Evolutionary conservation across 2,329 filamentous ascomycete species (phyloP).

Genomic region (Endocalyx cinctus): DNA sequence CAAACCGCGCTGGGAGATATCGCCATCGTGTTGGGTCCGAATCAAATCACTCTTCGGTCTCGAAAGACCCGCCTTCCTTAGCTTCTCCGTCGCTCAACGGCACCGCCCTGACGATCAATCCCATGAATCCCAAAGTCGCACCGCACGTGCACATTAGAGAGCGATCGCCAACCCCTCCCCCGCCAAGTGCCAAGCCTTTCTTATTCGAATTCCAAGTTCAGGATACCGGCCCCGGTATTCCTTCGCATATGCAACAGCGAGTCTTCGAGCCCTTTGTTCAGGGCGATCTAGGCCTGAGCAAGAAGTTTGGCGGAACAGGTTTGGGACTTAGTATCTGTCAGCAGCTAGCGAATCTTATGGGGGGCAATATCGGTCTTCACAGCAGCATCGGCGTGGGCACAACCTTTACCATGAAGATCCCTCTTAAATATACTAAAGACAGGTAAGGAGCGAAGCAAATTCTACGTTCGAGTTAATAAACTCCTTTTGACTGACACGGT

Average conservation of each 20-base stretch:
- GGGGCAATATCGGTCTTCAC: slow-evolving; percentile 65
- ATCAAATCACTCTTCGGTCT: slow-evolving; percentile 47
- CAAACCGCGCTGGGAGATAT: slow-evolving; percentile 34
- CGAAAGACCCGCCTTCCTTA: slow-evolving; percentile 31
- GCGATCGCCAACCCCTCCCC: slow-evolving; percentile 56
- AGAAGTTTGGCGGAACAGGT: slow-evolving; percentile 85
- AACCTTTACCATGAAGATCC: slow-evolving; percentile 78
- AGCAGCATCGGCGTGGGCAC: slow-evolving; percentile 72
- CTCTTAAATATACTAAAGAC: slow-evolving; percentile 70
- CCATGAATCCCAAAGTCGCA: slow-evolving; percentile 50
- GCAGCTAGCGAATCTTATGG: slow-evolving; percentile 80
- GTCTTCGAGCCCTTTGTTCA: slow-evolving; percentile 96
- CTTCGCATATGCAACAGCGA: slow-evolving; percentile 68
- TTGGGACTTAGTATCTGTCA: slow-evolving; percentile 85
- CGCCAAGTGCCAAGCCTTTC: slow-evolving; percentile 58
- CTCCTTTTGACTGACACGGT: too few species aligned
- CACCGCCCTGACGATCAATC: slow-evolving; percentile 59
- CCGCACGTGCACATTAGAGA: slow-evolving; percentile 47
- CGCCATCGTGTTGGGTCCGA: slow-evolving; percentile 44
- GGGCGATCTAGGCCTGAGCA: slow-evolving; percentile 83
- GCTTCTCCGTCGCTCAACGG: slow-evolving; percentile 32
- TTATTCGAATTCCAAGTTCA: slow-evolving; percentile 84
- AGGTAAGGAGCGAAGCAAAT: slow-evolving; percentile 34
- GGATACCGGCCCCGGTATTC: slow-evolving; percentile 84
- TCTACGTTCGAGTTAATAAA: too few species aligned